Evolutionary conservation across 805 yeast genomes (phyloP).

Genomic region (Metschnikowia sp.): DNA sequence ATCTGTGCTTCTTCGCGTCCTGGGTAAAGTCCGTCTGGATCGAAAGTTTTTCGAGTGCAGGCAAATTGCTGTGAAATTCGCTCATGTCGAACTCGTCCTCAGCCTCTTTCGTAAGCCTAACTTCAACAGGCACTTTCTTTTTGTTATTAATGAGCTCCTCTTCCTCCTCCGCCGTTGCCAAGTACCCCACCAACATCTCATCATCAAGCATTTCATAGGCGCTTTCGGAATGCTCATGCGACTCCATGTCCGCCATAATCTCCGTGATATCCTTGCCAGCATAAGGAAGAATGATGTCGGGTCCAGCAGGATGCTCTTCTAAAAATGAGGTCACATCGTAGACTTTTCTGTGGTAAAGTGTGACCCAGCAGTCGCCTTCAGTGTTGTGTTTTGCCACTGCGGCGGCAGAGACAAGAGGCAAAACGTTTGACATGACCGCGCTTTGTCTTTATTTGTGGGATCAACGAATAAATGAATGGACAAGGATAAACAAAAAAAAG

Average conservation of each 20-base stretch:
- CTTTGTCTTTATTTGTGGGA: not conserved
- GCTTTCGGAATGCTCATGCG: conserved; percentile 78
- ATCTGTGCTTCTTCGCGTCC: conserved; percentile 76
- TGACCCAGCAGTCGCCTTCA: conserved; percentile 69
- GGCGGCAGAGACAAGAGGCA: conserved; percentile 59
- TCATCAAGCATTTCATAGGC: conserved; percentile 88
- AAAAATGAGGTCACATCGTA: conserved; percentile 77
- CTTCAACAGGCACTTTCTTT: conserved; percentile 57
- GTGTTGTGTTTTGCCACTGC: conserved; percentile 54
- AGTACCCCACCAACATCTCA: conserved; percentile 70
- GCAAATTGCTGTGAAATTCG: conserved; percentile 58
- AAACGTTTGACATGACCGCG: conserved; percentile 10
- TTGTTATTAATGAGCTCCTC: conserved; percentile 61
- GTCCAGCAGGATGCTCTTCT: conserved; percentile 72
- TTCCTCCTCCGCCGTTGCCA: conserved; percentile 81
- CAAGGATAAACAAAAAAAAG: not conserved
- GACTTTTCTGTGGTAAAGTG: conserved; percentile 72
- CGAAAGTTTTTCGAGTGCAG: conserved; percentile 67
- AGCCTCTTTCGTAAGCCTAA: conserved; percentile 31
- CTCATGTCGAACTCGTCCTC: conserved; percentile 27
- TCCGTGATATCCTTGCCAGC: conserved; percentile 66
- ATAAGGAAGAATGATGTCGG: conserved; percentile 51
- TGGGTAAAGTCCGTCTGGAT: conserved; percentile 73
- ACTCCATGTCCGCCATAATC: conserved; percentile 66
- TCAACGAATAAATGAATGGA: not conserved